A percentile compares a stretch with the other conserved stretches of the same genome.
Conservation (phyloP, 257 asterid species). For the Gentiana straminea region DNA sequence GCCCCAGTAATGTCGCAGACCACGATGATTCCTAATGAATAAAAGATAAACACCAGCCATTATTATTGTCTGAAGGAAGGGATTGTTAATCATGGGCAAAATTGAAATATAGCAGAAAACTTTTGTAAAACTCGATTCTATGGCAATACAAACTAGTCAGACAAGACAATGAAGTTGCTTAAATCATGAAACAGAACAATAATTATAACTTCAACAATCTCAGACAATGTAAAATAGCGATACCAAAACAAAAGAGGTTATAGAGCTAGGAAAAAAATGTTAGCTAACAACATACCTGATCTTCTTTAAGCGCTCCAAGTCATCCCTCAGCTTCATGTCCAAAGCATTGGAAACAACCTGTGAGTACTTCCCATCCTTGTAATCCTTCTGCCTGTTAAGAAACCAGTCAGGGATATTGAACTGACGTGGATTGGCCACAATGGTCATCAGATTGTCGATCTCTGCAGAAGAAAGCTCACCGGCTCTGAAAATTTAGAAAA, state of each 20-base stretch:
- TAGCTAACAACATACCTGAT: constrained; percentile 11
- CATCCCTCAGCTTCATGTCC: constrained; percentile 45
- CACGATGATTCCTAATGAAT: constrained; percentile 63
- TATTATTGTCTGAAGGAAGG: neutral
- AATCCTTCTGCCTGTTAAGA: constrained; percentile 38
- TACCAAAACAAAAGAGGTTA: neutral
- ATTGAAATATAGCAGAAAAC: no score
- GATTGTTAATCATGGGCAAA: no score
- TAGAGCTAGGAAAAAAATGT: no score
- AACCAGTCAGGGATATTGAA: constrained; percentile 43
- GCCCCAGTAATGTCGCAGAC: constrained; percentile 95
- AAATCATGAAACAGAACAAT: neutral
- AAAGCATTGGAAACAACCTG: constrained; percentile 35
- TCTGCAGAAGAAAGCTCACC: constrained; percentile 35
- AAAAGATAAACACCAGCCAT: neutral
- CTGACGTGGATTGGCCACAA: constrained; percentile 33
- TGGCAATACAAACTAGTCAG: no score
- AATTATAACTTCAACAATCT: neutral
- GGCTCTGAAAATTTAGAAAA: constrained; percentile 13
- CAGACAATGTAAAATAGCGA: neutral
- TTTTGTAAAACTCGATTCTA: no score
- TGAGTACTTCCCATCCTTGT: constrained; percentile 34
- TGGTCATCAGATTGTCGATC: constrained; percentile 26
- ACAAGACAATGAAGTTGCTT: no score
- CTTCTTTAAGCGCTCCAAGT: constrained; percentile 28